phyloP scores from a whole-genome alignment of 768 basidiomycete species.

The Ramaria sp. region DNA sequence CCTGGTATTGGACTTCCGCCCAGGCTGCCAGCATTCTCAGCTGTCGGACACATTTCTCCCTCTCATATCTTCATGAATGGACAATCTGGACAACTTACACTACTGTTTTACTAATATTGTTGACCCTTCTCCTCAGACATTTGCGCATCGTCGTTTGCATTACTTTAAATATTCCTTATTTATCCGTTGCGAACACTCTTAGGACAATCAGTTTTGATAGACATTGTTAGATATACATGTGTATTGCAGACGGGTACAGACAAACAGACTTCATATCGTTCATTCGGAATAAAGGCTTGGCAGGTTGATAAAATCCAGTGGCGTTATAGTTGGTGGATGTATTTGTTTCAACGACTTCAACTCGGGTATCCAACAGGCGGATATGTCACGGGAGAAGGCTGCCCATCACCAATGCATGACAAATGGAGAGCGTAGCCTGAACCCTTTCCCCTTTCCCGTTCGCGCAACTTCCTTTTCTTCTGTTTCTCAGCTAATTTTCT shows the following conservation, averaged over 20 bases:
- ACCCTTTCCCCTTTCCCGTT: not conserved
- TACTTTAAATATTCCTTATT: not conserved
- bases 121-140: not conserved
- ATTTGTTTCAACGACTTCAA: not conserved
- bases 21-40: too few relatives aligned
- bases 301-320: not conserved
- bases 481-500: not conserved
- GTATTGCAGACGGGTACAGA: not conserved
- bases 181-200: not conserved
- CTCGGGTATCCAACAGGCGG: not conserved
- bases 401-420: constrained; percentile 29
- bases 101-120: not conserved
- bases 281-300: not conserved
- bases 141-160: not conserved
- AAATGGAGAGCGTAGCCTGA: constrained; percentile 47
- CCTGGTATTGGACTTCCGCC: too few relatives aligned
- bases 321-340: not conserved
- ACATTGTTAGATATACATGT: not conserved
- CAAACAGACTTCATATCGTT: not conserved
- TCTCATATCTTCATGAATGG: too few relatives aligned
- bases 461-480: constrained; percentile 13
- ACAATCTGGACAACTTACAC: too few relatives aligned
- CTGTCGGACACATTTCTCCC: too few relatives aligned
- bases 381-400: not conserved
- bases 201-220: not conserved